These are phyloP conservation scores for Alternaria brassicicola DNA, from an alignment of 2,329 filamentous ascomycete species.

Conservation along the genomic window DNA sequence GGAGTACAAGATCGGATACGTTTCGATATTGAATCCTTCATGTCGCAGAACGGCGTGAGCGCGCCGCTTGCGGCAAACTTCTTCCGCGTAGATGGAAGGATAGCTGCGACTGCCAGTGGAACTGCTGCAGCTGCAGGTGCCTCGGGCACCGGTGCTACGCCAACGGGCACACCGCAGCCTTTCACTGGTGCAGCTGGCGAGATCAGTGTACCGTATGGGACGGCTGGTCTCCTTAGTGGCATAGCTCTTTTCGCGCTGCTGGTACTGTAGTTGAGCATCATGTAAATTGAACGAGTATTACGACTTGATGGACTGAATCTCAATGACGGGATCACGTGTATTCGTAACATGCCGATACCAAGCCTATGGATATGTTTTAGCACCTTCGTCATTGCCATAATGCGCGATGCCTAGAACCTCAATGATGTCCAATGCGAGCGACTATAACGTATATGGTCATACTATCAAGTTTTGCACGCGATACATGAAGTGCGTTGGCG, in stretches of 20 bases:
- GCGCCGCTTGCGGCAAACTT: constrained; percentile 44
- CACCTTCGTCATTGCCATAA: not conserved
- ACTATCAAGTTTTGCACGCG: not conserved
- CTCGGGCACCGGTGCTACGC: constrained; percentile 20
- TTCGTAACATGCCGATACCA: not conserved
- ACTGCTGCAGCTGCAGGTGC: not conserved
- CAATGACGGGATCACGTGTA: not conserved
- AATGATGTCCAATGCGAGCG: not conserved
- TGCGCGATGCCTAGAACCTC: not conserved
- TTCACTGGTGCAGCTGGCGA: constrained; percentile 29
- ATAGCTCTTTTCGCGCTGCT: constrained; percentile 23
- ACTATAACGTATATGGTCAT: not conserved
- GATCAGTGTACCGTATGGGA: constrained; percentile 16
- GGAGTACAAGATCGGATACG: constrained; percentile 29
- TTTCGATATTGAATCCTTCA: constrained; percentile 41
- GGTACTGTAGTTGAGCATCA: constrained; percentile 2
- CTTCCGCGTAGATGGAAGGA: constrained; percentile 44
- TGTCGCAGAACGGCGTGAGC: constrained; percentile 29
- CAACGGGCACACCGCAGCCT: constrained; percentile 18
- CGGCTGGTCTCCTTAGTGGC: constrained; percentile 20
- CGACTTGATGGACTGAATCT: not conserved
- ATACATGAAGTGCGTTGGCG: not conserved
- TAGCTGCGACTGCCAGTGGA: constrained; percentile 9
- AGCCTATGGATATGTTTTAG: not conserved
- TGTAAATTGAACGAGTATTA: not conserved